These are phyloP conservation scores for Monosporascus sp. DNA, from an alignment of 2,329 filamentous ascomycete genomes.

Conservation along the genomic window DNA sequence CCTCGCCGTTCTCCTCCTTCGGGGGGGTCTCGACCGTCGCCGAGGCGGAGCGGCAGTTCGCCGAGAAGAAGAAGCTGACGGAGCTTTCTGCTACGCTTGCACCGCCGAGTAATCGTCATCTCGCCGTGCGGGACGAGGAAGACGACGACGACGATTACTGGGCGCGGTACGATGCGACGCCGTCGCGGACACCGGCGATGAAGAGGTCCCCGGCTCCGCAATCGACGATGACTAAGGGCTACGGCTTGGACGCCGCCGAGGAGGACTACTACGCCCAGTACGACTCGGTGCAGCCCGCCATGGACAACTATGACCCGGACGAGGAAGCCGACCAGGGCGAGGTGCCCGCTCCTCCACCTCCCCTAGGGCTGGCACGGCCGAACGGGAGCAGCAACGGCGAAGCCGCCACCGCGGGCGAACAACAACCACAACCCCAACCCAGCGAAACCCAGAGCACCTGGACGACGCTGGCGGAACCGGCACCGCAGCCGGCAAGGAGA, in stretches of 20 bases:
- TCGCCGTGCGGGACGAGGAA: conserved; percentile 31
- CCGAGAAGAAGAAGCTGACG: conserved; percentile 26
- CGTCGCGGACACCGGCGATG: conserved; percentile 55
- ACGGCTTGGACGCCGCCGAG: conserved; percentile 41
- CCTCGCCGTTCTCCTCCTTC: conserved; percentile 50
- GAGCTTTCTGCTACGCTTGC: conserved; percentile 6
- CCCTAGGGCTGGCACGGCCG: conserved; percentile 26
- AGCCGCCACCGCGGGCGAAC: background rate
- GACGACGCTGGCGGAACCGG: conserved; percentile 39
- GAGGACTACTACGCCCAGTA: conserved; percentile 74
- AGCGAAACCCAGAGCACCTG: conserved; percentile 36
- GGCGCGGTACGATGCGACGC: conserved; percentile 71
- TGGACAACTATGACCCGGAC: conserved; percentile 78
- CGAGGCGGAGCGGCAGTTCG: conserved; percentile 57
- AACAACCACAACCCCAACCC: conserved; percentile 14
- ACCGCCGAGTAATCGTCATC: conserved; percentile 4
- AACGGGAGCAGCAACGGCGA: conserved; percentile 15
- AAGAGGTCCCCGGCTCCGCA: conserved; percentile 59
- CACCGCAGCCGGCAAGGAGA: conserved; percentile 16
- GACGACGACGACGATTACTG: conserved; percentile 75
- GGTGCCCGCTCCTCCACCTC: conserved; percentile 20
- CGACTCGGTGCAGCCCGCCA: conserved; percentile 70
- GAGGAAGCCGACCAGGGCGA: conserved; percentile 45
- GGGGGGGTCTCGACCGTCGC: conserved; percentile 45
- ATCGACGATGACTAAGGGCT: conserved; percentile 24